These are phyloP conservation scores for Hyparrhenia diplandra DNA, from an alignment of 176 grass and related monocot species.

Conservation along the genomic window DNA sequence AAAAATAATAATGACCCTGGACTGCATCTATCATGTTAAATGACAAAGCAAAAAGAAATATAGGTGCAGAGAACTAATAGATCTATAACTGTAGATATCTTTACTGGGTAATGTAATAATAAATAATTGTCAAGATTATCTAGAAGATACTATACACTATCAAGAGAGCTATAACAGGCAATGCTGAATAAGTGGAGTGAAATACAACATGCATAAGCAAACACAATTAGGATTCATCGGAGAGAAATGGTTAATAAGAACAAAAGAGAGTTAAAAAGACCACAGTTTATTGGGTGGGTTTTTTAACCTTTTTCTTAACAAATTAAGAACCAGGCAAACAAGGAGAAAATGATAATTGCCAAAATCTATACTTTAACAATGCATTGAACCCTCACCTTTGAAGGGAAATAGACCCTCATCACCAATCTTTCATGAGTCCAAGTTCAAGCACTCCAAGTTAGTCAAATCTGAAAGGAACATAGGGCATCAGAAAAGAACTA, in stretches of 20 bases:
- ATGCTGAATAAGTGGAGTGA: too few species aligned
- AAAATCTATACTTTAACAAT: background rate
- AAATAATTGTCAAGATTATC: too few species aligned
- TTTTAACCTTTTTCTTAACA: background rate
- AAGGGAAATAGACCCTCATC: conserved; percentile 65
- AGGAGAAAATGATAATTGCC: background rate
- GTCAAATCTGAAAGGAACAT: conserved; percentile 57
- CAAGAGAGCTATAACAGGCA: too few species aligned
- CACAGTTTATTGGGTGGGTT: background rate
- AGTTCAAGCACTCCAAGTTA: conserved; percentile 88
- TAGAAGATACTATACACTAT: too few species aligned
- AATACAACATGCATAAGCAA: too few species aligned
- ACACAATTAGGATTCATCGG: background rate
- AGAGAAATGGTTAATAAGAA: background rate
- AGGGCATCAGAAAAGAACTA: conserved; percentile 16
- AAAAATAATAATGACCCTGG: too few species aligned
- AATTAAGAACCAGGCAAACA: background rate
- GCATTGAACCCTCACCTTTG: conserved; percentile 50
- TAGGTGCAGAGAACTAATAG: too few species aligned
- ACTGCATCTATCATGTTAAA: too few species aligned
- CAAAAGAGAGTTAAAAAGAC: background rate
- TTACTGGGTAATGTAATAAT: too few species aligned
- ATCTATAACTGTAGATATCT: too few species aligned
- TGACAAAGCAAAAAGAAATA: too few species aligned
- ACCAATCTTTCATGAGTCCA: conserved; percentile 87